Conservation (phyloP, 2,329 filamentous ascomycete genomes). For the Verticillium alfalfae region DNA sequence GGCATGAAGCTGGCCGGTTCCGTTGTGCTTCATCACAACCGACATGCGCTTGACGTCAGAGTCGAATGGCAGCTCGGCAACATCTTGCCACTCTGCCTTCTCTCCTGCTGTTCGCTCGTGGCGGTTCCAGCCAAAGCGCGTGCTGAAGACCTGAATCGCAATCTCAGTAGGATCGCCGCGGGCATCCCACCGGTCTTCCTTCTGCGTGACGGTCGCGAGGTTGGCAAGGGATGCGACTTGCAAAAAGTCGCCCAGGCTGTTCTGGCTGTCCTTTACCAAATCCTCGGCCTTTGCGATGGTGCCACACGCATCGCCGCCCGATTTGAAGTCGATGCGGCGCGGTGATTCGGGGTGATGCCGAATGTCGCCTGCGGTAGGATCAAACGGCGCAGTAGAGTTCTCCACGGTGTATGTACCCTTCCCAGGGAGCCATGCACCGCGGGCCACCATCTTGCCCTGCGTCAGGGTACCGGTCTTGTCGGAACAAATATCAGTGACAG, state of each 20-base stretch:
- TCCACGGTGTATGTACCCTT: slow-evolving; percentile 53
- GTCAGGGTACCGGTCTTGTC: slow-evolving; percentile 57
- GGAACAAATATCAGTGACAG: slow-evolving; percentile 39
- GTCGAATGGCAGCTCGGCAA: slow-evolving; percentile 66
- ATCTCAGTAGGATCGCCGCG: slow-evolving; percentile 66
- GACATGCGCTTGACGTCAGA: slow-evolving; percentile 72
- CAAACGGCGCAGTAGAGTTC: slow-evolving; percentile 47
- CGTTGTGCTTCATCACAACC: slow-evolving; percentile 50
- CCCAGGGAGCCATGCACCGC: slow-evolving; percentile 53
- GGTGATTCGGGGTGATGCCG: slow-evolving; percentile 22
- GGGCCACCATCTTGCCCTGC: slow-evolving; percentile 59
- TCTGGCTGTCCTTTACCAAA: slow-evolving; percentile 34
- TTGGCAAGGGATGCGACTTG: slow-evolving; percentile 54
- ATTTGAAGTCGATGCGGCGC: slow-evolving; percentile 5
- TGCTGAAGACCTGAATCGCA: slow-evolving; percentile 66
- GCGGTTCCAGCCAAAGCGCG: slow-evolving; percentile 58
- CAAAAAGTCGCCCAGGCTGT: slow-evolving; percentile 46
- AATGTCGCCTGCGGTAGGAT: slow-evolving; percentile 48
- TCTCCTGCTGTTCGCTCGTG: slow-evolving; percentile 43
- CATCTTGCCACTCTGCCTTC: slow-evolving; percentile 44
- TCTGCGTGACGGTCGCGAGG: slow-evolving; percentile 40
- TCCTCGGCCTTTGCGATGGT: slow-evolving; percentile 18
- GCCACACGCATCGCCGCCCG: slow-evolving; percentile 15
- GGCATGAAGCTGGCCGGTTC: slow-evolving; percentile 20
- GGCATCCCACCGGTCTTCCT: slow-evolving; percentile 48